Percentiles rank a stretch among this genome's conserved stretches.
These are phyloP conservation scores for Mycosarcoma maydis DNA, from an alignment of 1,284 basidiomycete species.

Conservation along the genomic window DNA sequence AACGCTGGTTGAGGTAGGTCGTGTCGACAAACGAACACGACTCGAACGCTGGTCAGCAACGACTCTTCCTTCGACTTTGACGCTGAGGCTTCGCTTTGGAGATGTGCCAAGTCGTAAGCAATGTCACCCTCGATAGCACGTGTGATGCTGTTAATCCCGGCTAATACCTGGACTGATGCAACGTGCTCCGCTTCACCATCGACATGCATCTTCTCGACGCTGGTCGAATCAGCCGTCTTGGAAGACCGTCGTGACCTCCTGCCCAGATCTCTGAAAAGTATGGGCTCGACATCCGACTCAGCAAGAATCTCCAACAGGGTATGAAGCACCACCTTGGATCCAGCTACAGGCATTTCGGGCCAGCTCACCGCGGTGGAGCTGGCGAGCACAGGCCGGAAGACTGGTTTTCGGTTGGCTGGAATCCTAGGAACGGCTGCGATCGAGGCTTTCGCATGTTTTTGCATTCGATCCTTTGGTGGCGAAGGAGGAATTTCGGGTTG, in stretches of 20 bases:
- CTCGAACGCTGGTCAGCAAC: conserved; percentile 2
- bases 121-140: conserved; percentile 34
- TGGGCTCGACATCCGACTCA: conserved; percentile 7
- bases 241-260: conserved; percentile 3
- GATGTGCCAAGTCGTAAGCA: conserved; percentile 2
- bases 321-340: conserved; percentile 42
- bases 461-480: conserved; percentile 2
- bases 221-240: background rate
- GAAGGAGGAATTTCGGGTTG: background rate
- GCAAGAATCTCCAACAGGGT: conserved; percentile 38
- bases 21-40: conserved; percentile 46
- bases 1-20: conserved; percentile 29
- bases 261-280: conserved; percentile 19
- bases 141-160: conserved; percentile 44
- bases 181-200: background rate
- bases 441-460: background rate
- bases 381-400: conserved; percentile 46
- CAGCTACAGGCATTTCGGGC: conserved; percentile 44
- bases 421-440: conserved; percentile 4
- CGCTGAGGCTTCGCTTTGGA: background rate
- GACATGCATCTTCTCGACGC: background rate
- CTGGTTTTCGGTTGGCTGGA: conserved; percentile 27
- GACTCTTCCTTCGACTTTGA: conserved; percentile 8
- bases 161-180: conserved; percentile 17
- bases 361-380: conserved; percentile 43